Percentiles rank a stretch among this genome's conserved stretches.
Evolutionary conservation across 2,329 filamentous ascomycete species (phyloP).

Genomic region (Sporothrix variecibatus): DNA sequence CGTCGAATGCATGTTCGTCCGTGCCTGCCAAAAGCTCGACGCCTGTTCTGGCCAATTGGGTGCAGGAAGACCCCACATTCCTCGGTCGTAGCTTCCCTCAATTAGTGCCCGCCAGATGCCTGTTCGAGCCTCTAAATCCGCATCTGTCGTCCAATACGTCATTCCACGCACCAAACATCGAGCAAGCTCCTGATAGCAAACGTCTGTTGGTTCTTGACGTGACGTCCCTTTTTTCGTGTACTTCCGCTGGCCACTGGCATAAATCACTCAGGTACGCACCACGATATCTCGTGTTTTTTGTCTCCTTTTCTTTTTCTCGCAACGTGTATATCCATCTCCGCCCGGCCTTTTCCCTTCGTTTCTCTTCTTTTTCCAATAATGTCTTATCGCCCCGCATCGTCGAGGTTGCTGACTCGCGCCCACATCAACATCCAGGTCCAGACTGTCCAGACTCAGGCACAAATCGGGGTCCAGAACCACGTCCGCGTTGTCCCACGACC

Average conservation of each 20-base stretch:
- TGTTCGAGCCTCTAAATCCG: too few species aligned
- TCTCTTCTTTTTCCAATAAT: background rate
- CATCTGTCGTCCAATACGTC: constrained; percentile 20
- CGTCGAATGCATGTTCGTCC: too few species aligned
- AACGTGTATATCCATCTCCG: too few species aligned
- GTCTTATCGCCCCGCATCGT: constrained; percentile 6
- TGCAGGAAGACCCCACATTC: too few species aligned
- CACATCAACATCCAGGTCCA: background rate
- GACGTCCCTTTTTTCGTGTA: background rate
- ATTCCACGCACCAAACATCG: background rate
- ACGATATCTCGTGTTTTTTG: background rate
- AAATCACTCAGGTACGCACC: background rate
- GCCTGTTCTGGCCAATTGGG: too few species aligned
- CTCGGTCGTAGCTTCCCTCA: too few species aligned
- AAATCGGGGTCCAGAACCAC: background rate
- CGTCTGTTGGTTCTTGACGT: background rate
- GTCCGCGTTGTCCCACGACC: background rate
- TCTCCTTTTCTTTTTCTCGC: too few species aligned
- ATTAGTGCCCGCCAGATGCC: too few species aligned
- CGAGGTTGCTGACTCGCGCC: constrained; percentile 3
- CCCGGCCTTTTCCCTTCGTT: background rate
- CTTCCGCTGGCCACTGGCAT: background rate
- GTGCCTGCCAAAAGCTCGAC: too few species aligned
- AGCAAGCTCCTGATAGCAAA: background rate
- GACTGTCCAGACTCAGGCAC: background rate